Evolutionary conservation across 192 early-diverging fungal species (phyloP), one percentile per base, ranked within the genome.

Genomic region (Linderina pennispora): DNA sequence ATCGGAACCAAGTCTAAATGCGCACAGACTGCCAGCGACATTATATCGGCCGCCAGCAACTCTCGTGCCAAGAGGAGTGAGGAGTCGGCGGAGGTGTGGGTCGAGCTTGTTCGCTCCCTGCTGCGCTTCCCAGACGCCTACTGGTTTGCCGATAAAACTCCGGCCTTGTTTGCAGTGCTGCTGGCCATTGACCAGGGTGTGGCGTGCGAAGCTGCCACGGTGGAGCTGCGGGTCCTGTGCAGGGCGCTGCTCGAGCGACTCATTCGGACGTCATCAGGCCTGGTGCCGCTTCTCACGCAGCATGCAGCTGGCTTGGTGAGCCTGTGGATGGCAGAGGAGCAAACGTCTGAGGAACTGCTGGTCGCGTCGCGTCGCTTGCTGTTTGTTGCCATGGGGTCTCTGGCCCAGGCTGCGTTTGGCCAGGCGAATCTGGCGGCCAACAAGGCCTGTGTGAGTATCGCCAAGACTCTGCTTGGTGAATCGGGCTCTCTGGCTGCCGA

Each of bases 51-150:
- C 8, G 13, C 18, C 10, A n/a, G 16, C 9, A 34, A 18, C 1
- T 31, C 15, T 14, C 13, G 26, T 11, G 23, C 20, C 20, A n/a
- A n/a, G n/a, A 18, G 16, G 2, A 35, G 21, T 11, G 23, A 20
- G 0, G 44, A 49, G 1, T 40, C 48, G 20, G 45, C 50, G 8
- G 22, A 23, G 13, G 20, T 23, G 3, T 69, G 65, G 65, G 35
- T 46, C 16, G 44, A 35, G 35, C 65, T 69, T 14, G 2, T 58
- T 8, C 49, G 46, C 15, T 43, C 48, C 9, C 28, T 60, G 19
- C 39, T 69, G 11, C 55, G 45, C 13, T 49, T 62, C 23, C 65
- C 65, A 9, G 21, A 14, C 7, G 54, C 38, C 1, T 69, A 69
- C 53, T 69, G 65, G 65, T 28, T 37, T n/a, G 28, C 40, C 3